Conservation (phyloP, 257 asterid genomes). For the Penstemon newberryi region DNA sequence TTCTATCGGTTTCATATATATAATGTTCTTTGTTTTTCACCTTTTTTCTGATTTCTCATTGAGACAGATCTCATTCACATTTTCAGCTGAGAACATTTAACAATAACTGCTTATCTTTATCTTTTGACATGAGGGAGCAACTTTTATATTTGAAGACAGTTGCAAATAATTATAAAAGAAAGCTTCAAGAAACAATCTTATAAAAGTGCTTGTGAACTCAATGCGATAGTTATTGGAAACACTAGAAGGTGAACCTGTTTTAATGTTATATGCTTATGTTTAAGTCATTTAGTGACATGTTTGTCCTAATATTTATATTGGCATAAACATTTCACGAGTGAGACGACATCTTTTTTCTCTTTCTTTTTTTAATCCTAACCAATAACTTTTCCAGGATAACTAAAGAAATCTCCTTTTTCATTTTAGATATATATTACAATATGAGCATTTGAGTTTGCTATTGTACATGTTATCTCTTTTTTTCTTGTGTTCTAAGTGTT, state of each 20-base stretch:
- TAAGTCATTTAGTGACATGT: slow-evolving; percentile 11
- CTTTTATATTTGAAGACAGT: not conserved
- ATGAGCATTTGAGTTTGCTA: slow-evolving; percentile 17
- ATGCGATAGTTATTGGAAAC: not conserved
- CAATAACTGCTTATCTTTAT: slow-evolving; percentile 10
- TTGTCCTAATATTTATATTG: not conserved
- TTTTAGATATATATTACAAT: slow-evolving; percentile 8
- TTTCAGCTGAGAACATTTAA: slow-evolving; percentile 6
- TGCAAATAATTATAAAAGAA: not conserved
- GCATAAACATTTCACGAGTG: slow-evolving; percentile 16
- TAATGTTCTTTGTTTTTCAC: slow-evolving; percentile 1
- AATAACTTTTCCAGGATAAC: slow-evolving; percentile 1
- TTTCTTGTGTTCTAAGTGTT: not conserved
- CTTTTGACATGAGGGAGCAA: slow-evolving; percentile 9
- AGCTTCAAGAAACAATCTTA: not conserved
- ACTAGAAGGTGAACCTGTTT: not conserved
- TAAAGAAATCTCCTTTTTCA: slow-evolving; percentile 10
- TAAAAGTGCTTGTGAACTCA: slow-evolving; percentile 2
- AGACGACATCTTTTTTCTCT: slow-evolving; percentile 12
- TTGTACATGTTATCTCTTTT: not conserved
- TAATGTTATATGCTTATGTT: not conserved
- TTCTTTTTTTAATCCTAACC: not conserved
- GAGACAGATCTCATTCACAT: slow-evolving; percentile 13
- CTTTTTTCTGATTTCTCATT: slow-evolving; percentile 2
- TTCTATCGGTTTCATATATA: slow-evolving; percentile 18